phyloP scores from a whole-genome alignment of 345 rosid genomes.

The Ceriops decandra region DNA sequence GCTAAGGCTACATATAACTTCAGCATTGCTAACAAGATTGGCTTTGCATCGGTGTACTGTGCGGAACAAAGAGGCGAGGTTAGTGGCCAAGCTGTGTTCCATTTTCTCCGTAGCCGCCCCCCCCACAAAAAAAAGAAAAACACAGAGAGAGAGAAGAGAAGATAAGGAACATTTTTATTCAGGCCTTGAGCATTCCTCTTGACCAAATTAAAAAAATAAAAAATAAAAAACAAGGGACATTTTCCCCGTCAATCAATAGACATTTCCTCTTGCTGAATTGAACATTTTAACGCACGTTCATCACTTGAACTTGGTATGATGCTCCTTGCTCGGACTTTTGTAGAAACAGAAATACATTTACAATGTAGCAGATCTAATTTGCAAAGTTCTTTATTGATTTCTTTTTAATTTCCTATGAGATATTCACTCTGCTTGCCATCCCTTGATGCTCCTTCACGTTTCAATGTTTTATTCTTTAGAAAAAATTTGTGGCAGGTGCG shows the following conservation, averaged over 20 bases:
- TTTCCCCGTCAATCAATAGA: no score
- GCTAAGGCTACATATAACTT: slow-evolving; percentile 81
- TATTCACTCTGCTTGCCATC: no score
- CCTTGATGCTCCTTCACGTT: no score
- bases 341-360: no score
- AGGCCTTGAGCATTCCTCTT: no score
- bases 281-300: slow-evolving; percentile 88
- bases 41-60: slow-evolving; percentile 86
- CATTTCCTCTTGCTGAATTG: slow-evolving; percentile 54
- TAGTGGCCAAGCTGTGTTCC: slow-evolving; percentile 10
- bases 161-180: no score
- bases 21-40: slow-evolving; percentile 80
- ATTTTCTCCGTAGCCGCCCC: slow-evolving; percentile 1
- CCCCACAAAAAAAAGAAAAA: not conserved
- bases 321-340: not conserved
- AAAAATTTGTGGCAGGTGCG: slow-evolving; percentile 54
- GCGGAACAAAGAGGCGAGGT: slow-evolving; percentile 97
- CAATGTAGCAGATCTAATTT: no score
- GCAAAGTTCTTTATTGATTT: no score
- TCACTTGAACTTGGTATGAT: slow-evolving; percentile 83
- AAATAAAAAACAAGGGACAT: no score
- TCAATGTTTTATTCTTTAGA: no score
- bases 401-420: no score
- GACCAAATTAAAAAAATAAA: no score
- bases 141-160: not conserved